Evolutionary conservation across 106 monocot species (phyloP).

Genomic region (Acorus calamus): DNA sequence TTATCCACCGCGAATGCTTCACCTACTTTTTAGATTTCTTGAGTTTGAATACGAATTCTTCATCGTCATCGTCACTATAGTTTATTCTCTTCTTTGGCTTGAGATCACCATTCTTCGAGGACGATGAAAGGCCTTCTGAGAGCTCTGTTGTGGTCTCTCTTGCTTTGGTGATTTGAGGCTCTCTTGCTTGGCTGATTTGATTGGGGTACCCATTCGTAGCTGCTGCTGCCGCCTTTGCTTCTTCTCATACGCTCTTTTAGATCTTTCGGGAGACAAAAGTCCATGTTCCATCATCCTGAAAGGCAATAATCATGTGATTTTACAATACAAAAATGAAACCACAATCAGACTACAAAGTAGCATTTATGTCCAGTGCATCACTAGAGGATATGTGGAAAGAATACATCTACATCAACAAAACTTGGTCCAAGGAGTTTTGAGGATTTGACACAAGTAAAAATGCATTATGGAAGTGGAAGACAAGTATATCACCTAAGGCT

Average conservation of each 20-base stretch:
- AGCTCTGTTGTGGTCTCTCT: background rate
- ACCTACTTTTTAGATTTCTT: conserved; percentile 47
- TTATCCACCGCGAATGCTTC: background rate
- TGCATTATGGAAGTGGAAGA: too few species aligned
- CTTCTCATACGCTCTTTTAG: conserved; percentile 80
- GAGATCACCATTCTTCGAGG: conserved; percentile 33
- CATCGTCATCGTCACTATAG: conserved; percentile 62
- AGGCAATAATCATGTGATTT: background rate
- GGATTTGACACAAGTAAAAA: too few species aligned
- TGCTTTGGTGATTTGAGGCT: conserved; percentile 63
- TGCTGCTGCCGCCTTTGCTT: conserved; percentile 87
- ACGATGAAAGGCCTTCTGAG: background rate
- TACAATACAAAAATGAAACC: background rate
- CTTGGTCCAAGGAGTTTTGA: too few species aligned
- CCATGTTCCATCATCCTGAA: conserved; percentile 98
- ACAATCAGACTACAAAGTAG: background rate
- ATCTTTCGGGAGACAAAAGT: conserved; percentile 67
- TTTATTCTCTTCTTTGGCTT: conserved; percentile 68
- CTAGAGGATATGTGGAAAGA: background rate
- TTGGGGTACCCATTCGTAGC: conserved; percentile 47
- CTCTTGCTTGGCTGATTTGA: conserved; percentile 44
- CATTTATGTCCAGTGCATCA: background rate
- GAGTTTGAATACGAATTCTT: conserved; percentile 59
- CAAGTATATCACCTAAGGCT: too few species aligned
- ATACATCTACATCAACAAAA: too few species aligned